These are phyloP conservation scores for Umbelopsis isabellina DNA, from an alignment of 192 early-diverging fungal species.

Conservation along the genomic window DNA sequence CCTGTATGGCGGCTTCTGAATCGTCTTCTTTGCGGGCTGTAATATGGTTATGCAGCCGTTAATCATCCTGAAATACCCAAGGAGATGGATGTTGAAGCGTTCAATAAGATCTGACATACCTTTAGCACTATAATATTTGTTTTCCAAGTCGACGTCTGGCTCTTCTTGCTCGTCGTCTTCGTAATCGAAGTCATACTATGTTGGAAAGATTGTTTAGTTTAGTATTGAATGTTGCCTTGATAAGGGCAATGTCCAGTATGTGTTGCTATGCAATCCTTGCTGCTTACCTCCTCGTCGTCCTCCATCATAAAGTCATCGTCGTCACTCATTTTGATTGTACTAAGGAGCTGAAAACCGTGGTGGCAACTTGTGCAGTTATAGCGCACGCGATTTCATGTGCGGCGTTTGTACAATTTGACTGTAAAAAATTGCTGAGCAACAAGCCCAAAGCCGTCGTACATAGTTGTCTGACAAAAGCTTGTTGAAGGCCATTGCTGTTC, in stretches of 20 bases:
- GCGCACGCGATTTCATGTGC: slow-evolving; percentile 14
- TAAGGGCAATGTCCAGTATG: not conserved
- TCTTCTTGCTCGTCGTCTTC: slow-evolving; percentile 84
- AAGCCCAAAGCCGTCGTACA: not conserved
- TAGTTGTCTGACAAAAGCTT: too few species aligned
- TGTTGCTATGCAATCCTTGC: not conserved
- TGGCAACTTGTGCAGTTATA: not conserved
- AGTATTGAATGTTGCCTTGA: not conserved
- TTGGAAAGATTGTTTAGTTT: slow-evolving; percentile 45
- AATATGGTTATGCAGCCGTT: not conserved
- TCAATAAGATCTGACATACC: slow-evolving; percentile 38
- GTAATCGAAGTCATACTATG: slow-evolving; percentile 89
- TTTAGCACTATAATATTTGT: slow-evolving; percentile 91
- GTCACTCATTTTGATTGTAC: slow-evolving; percentile 44
- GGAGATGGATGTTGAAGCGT: not conserved
- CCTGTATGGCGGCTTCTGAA: slow-evolving; percentile 68
- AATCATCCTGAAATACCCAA: not conserved
- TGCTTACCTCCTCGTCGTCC: slow-evolving; percentile 55
- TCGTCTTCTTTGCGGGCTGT: slow-evolving; percentile 78
- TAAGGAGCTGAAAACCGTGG: not conserved
- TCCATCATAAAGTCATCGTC: slow-evolving; percentile 69
- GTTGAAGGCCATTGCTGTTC: too few species aligned
- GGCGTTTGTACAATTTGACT: slow-evolving; percentile 22
- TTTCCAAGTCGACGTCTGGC: slow-evolving; percentile 81
- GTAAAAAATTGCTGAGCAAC: slow-evolving; percentile 20